Percentiles rank a stretch among this genome's conserved stretches.
Evolutionary conservation across 352 stramenopile genomes (phyloP).

Genomic region (Elongisporangium prolatum): DNA sequence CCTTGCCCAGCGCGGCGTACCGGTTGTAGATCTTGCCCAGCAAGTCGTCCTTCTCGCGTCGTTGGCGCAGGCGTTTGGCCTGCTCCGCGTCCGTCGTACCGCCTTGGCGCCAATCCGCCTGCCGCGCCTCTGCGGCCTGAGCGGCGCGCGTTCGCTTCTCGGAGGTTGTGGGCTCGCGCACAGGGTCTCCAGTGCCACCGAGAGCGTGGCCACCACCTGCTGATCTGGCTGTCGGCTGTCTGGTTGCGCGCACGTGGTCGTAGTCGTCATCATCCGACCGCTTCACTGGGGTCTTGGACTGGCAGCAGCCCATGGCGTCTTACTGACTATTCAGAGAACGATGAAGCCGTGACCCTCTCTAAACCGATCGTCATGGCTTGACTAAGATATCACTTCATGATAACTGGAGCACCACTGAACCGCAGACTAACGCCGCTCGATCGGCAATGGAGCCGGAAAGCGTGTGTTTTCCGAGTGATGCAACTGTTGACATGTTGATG

Average conservation of each 20-base stretch:
- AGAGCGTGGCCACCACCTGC: conserved; percentile 5
- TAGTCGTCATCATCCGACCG: conserved; percentile 15
- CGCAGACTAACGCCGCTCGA: no score
- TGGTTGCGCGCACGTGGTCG: neutral
- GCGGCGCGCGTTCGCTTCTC: conserved; percentile 65
- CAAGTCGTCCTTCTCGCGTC: conserved; percentile 81
- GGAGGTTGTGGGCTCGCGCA: conserved; percentile 40
- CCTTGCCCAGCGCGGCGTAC: conserved; percentile 69
- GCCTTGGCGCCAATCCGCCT: conserved; percentile 76
- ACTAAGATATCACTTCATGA: no score
- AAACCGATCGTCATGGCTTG: neutral
- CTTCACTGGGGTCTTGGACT: conserved; percentile 49
- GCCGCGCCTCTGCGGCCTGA: conserved; percentile 57
- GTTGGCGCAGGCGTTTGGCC: conserved; percentile 49
- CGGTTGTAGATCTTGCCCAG: conserved; percentile 76
- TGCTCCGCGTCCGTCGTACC: conserved; percentile 58
- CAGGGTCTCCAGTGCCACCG: conserved; percentile 8
- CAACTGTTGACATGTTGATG: no score
- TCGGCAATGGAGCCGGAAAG: no score
- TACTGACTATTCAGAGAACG: conserved; percentile 3
- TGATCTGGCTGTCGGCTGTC: neutral
- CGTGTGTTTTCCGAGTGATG: no score
- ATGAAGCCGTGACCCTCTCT: neutral
- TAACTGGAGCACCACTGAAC: no score
- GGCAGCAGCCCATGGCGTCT: conserved; percentile 64